Percentiles rank a stretch among this genome's conserved stretches.
Conservation (phyloP, 495 filamentous ascomycete species). For the Beverwykella pulmonaria region DNA sequence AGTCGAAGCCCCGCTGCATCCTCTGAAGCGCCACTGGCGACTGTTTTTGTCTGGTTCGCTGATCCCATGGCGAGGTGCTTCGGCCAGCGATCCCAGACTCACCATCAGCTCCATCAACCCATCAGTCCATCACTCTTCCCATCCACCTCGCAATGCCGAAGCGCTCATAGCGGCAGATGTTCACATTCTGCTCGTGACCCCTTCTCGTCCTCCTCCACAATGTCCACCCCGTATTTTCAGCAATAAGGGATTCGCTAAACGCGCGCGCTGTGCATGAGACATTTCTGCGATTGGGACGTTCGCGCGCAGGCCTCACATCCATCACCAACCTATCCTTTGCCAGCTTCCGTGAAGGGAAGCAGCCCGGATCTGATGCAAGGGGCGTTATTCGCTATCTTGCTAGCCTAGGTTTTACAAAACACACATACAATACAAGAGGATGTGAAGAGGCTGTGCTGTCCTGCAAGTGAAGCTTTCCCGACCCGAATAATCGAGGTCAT, state of each 20-base stretch:
- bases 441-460: neutral
- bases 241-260: conserved; percentile 10
- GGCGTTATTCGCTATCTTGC: conserved; percentile 3
- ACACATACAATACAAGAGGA: neutral
- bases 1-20: too few species aligned
- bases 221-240: neutral
- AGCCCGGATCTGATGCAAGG: neutral
- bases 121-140: too few species aligned
- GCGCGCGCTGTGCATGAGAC: conserved; percentile 26
- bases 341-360: neutral
- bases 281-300: conserved; percentile 28
- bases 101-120: too few species aligned
- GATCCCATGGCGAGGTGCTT: too few species aligned
- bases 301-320: neutral
- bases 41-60: too few species aligned
- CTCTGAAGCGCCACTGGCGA: too few species aligned
- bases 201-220: neutral
- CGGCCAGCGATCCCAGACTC: too few species aligned
- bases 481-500: neutral
- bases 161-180: neutral
- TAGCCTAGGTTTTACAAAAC: neutral
- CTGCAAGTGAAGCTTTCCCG: conserved; percentile 10
- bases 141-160: too few species aligned
- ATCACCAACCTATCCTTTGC: neutral
- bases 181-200: conserved; percentile 1